Base-by-base conservation (phyloP, 371 early-diverging fungal genomes). In the Zychaea mexicana region DNA sequence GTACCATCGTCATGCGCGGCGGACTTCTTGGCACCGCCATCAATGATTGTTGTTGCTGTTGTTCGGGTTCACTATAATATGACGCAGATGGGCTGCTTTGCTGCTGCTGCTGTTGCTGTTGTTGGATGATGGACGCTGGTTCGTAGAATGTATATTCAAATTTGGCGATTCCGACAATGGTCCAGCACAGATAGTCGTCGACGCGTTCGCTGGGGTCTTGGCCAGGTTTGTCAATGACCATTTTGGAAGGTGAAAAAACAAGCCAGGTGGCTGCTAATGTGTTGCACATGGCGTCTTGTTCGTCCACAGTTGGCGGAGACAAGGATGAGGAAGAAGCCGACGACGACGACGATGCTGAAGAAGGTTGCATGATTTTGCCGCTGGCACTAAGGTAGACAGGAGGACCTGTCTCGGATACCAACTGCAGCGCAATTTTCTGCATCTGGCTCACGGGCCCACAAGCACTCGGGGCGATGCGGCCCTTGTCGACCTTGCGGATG, bases 121-220 rank as follows among this genome's bases (percentile, higher is more conserved):
- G 49, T 49, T n/a, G 31, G 3, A 42, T 15, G 17, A 42, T 3
- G 2, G 49, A 49, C 7, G 49, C 6, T 0, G 49, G 49, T 49
- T 62, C 62, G 8, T 54, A 54, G 28, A 38, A 83, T 2, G 77
- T 77, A 60, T 83, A 82, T 54, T 84, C 82, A 64, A 82, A 82
- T 52, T 80, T 82, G 49, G 81, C 68, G 42, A 81, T 78, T 49
- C 92, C 90, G 31, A 92, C 92, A 62, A 92, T 92, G 5, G 94
- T 93, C 94, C 94, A 93, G 77, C 92, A 93, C 39, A 91, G 79
- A 70, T 87, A 87, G 63, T 93, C 92, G 68, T 91, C 90, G 12
- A 92, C 73, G 31, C 69, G 69, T 57, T 74, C 75, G n/a, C 52
- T 17, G 57, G 21, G 19, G 39, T 57, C 52, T 58, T 19, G 46